phyloP scores from a whole-genome alignment of 2,329 filamentous ascomycete species.

The Colletotrichum trifolii region DNA sequence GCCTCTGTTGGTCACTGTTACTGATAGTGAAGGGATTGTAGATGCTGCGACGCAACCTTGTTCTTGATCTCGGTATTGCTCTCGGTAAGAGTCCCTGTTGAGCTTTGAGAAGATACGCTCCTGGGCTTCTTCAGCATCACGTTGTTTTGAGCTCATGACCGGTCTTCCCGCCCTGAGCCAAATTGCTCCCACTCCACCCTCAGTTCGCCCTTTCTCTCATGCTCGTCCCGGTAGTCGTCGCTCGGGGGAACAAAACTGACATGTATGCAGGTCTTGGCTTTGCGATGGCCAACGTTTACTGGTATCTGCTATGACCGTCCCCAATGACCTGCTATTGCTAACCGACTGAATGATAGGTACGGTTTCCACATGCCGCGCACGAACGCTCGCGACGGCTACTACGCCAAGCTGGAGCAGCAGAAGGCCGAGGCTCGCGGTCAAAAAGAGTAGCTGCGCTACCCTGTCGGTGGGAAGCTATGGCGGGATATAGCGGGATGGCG shows the following conservation, averaged over 20 bases:
- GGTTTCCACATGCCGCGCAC: slow-evolving; percentile 72
- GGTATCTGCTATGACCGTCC: slow-evolving; percentile 55
- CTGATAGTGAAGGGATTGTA: slow-evolving; percentile 42
- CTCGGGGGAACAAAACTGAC: slow-evolving; percentile 45
- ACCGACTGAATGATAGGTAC: slow-evolving; percentile 58
- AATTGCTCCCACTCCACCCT: not conserved
- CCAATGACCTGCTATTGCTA: not conserved
- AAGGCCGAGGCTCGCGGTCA: slow-evolving; percentile 53
- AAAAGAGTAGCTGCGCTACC: slow-evolving; percentile 36
- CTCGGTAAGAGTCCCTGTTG: slow-evolving; percentile 58
- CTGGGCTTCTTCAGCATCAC: not conserved
- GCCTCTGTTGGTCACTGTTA: slow-evolving; percentile 28
- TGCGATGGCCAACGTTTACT: slow-evolving; percentile 66
- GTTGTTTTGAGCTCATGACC: not conserved
- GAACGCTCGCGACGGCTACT: slow-evolving; percentile 67
- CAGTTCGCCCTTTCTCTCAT: not conserved
- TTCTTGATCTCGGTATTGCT: slow-evolving; percentile 66
- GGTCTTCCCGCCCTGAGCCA: too few relatives aligned
- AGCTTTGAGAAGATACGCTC: not conserved
- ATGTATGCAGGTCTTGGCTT: slow-evolving; percentile 60
- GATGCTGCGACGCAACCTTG: slow-evolving; percentile 71
- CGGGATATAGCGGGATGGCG: too few relatives aligned
- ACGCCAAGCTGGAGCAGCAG: slow-evolving; percentile 68
- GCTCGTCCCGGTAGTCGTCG: not conserved
- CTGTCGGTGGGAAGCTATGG: too few relatives aligned